phyloP scores from a whole-genome alignment of 208 protist species.

The Leishmania martiniquensis region DNA sequence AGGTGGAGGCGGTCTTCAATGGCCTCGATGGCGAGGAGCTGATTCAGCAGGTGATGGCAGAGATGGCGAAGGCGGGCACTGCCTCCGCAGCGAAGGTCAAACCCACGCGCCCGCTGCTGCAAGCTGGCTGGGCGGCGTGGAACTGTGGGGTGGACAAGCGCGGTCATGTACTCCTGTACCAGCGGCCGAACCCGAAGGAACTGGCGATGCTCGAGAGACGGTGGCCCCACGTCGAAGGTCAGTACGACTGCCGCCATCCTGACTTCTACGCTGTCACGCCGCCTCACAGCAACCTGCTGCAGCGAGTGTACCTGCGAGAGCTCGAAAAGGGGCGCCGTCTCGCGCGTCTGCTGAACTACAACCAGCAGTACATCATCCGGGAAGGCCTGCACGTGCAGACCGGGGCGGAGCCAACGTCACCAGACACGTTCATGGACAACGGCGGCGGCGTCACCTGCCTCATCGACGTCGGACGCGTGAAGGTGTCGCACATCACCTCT shows the following conservation, averaged over 20 bases:
- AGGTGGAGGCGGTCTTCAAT: conserved; percentile 48
- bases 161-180: conserved; percentile 55
- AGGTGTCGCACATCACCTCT: conserved; percentile 52
- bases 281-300: conserved; percentile 52
- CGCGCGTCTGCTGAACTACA: conserved; percentile 49
- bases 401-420: conserved; percentile 8
- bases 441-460: conserved; percentile 46
- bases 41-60: conserved; percentile 36
- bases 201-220: conserved; percentile 48
- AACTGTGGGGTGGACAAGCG: conserved; percentile 54
- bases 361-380: conserved; percentile 49
- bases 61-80: conserved; percentile 29
- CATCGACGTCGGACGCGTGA: conserved; percentile 47
- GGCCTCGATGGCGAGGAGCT: conserved; percentile 58
- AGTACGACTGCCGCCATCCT: conserved; percentile 48
- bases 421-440: conserved; percentile 43
- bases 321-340: conserved; percentile 65
- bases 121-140: conserved; percentile 57
- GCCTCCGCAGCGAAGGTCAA: conserved; percentile 29
- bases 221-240: conserved; percentile 44
- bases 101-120: conserved; percentile 50
- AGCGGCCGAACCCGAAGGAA: conserved; percentile 52
- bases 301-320: conserved; percentile 50
- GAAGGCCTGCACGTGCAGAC: conserved; percentile 30
- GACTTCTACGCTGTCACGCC: conserved; percentile 47